These are phyloP conservation scores for Ceratocystis harringtonii DNA, from an alignment of 2,329 filamentous ascomycete genomes.

Conservation along the genomic window DNA sequence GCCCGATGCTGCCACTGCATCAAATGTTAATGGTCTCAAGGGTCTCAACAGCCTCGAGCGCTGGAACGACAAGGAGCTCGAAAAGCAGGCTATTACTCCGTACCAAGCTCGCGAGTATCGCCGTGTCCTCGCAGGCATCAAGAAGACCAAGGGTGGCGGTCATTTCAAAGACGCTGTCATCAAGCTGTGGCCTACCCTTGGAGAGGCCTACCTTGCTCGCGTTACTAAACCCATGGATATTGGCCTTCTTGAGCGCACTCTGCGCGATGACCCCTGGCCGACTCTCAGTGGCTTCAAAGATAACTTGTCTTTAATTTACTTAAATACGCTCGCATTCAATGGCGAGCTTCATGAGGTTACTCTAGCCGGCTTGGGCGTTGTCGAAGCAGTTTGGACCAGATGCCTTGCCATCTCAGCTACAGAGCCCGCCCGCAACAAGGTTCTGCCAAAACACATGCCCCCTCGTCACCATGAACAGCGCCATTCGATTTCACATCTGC, in stretches of 20 bases:
- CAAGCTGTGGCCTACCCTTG: slow-evolving; percentile 58
- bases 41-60: slow-evolving; percentile 25
- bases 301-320: slow-evolving; percentile 63
- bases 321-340: slow-evolving; percentile 73
- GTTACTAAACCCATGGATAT: slow-evolving; percentile 75
- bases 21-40: slow-evolving; percentile 19
- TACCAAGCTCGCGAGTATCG: slow-evolving; percentile 48
- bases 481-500: slow-evolving; percentile 24
- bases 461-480: slow-evolving; percentile 33
- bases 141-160: slow-evolving; percentile 68
- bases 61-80: slow-evolving; percentile 30
- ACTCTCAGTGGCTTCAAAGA: slow-evolving; percentile 56
- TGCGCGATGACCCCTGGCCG: slow-evolving; percentile 54
- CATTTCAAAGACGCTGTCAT: slow-evolving; percentile 69
- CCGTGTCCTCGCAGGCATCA: slow-evolving; percentile 55
- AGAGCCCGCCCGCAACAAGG: slow-evolving; percentile 38
- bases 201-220: slow-evolving; percentile 53
- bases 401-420: slow-evolving; percentile 31
- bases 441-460: slow-evolving; percentile 34
- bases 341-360: slow-evolving; percentile 62
- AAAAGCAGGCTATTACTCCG: slow-evolving; percentile 38
- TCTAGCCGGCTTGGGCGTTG: slow-evolving; percentile 37
- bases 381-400: slow-evolving; percentile 38
- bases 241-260: slow-evolving; percentile 60
- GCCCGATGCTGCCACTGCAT: slow-evolving; percentile 19